Conservation (phyloP, 192 early-diverging fungal genomes). For the Coemansia sp. region DNA sequence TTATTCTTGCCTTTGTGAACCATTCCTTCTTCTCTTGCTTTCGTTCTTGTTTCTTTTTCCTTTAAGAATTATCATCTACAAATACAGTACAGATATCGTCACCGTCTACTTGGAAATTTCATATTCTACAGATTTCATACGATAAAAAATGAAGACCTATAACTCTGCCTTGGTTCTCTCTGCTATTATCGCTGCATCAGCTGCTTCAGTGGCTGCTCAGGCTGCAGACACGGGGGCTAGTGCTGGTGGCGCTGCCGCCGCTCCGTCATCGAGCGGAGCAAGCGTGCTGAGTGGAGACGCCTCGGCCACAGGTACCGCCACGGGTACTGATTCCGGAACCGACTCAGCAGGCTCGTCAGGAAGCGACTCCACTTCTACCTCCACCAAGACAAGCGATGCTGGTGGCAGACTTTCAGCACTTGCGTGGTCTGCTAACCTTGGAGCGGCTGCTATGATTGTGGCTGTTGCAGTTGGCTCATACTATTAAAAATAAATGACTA, state of each 20-base stretch:
- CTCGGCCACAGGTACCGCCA: background rate
- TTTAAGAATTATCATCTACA: background rate
- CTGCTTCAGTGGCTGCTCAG: conserved; percentile 4
- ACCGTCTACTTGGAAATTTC: background rate
- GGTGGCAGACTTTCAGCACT: background rate
- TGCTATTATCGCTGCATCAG: background rate
- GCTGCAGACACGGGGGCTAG: background rate
- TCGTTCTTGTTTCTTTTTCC: background rate
- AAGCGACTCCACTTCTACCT: background rate
- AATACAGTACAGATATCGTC: background rate
- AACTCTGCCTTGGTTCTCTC: background rate
- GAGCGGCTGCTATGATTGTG: background rate
- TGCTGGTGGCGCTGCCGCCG: background rate
- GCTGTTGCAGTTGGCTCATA: conserved; percentile 6
- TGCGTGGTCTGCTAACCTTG: conserved; percentile 5
- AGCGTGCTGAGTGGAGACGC: background rate
- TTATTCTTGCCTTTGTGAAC: no score
- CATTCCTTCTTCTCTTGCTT: background rate
- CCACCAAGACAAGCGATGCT: background rate
- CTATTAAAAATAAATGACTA: background rate
- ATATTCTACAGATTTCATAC: background rate
- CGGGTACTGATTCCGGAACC: background rate
- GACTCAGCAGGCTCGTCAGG: background rate
- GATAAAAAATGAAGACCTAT: conserved; percentile 8
- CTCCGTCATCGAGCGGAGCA: background rate